These are phyloP conservation scores for Hura crepitans DNA, from an alignment of 441 rosid genomes.

Conservation along the genomic window DNA sequence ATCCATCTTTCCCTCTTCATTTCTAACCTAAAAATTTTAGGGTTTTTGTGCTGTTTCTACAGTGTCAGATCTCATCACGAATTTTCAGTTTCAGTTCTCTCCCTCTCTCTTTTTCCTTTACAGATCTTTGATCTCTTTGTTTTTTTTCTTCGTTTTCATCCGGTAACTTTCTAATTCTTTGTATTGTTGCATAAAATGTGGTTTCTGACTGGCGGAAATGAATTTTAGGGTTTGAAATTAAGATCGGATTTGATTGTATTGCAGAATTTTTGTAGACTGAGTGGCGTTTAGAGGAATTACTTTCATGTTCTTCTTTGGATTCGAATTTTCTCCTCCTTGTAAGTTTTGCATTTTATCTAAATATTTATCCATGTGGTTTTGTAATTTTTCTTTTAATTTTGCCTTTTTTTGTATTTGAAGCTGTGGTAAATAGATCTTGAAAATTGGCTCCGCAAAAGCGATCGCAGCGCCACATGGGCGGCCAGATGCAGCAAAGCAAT, in stretches of 20 bases:
- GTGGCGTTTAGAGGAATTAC: constrained; percentile 4
- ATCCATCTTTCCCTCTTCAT: neutral
- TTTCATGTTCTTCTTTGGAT: constrained; percentile 48
- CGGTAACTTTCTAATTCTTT: constrained; percentile 21
- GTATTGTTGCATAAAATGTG: constrained; percentile 10
- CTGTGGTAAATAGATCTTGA: constrained; percentile 59
- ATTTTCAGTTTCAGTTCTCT: constrained; percentile 8
- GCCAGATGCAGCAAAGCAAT: constrained; percentile 98
- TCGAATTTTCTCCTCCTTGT: constrained; percentile 44
- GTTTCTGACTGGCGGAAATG: neutral
- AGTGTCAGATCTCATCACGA: constrained; percentile 41
- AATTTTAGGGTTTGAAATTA: constrained; percentile 5
- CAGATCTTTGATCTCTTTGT: constrained; percentile 35
- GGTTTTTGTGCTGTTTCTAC: constrained; percentile 23
- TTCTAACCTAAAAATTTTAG: neutral
- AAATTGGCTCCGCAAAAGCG: constrained; percentile 99
- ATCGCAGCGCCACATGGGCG: constrained; percentile 99
- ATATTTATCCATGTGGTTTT: neutral
- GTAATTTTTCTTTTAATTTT: neutral
- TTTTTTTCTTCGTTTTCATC: constrained; percentile 14
- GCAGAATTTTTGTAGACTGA: constrained; percentile 28
- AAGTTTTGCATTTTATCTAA: constrained; percentile 28
- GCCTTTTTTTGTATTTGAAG: constrained; percentile 25
- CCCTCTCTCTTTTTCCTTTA: too few relatives aligned
- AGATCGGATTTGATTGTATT: constrained; percentile 19